A percentile compares a stretch with the other conserved stretches of the same genome.
phyloP scores from a whole-genome alignment of 2,329 filamentous ascomycete genomes.

The Ambrosiella beaveri region DNA sequence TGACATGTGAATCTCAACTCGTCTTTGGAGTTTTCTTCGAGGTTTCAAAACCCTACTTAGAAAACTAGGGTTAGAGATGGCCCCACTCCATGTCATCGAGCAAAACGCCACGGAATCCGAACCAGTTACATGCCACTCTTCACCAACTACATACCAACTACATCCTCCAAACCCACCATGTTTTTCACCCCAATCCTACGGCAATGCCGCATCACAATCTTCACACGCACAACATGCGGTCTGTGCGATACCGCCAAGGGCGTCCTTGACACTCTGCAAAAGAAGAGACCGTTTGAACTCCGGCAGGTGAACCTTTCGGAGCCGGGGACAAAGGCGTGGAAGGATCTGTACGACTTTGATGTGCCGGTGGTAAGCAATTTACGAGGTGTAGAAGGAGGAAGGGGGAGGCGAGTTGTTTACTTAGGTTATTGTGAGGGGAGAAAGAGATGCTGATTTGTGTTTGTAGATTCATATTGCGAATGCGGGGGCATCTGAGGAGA shows the following conservation, averaged over 20 bases:
- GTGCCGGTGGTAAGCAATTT: conserved; percentile 52
- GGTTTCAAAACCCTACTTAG: too few relatives aligned
- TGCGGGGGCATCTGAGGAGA: conserved; percentile 30
- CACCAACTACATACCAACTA: too few relatives aligned
- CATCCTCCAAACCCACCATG: conserved; percentile 23
- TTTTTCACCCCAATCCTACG: conserved; percentile 31
- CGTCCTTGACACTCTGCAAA: conserved; percentile 34
- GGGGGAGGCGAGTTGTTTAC: background rate
- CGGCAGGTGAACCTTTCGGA: conserved; percentile 54
- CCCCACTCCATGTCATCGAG: background rate
- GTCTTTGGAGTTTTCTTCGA: too few relatives aligned
- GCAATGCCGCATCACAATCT: conserved; percentile 53
- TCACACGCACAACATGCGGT: conserved; percentile 54
- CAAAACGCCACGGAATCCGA: too few relatives aligned
- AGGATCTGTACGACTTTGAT: conserved; percentile 61
- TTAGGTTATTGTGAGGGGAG: too few relatives aligned
- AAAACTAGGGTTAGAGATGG: background rate
- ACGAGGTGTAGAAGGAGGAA: background rate
- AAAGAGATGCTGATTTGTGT: background rate
- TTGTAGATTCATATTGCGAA: conserved; percentile 47
- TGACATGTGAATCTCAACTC: too few relatives aligned
- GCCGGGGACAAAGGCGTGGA: conserved; percentile 46
- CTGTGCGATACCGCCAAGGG: conserved; percentile 52
- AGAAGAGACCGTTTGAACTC: conserved; percentile 45
- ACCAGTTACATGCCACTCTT: too few relatives aligned